A percentile compares a stretch with the other conserved stretches of the same genome.
phyloP scores from a whole-genome alignment of 129 eudicot genomes.

The Flaveria ramosissima region DNA sequence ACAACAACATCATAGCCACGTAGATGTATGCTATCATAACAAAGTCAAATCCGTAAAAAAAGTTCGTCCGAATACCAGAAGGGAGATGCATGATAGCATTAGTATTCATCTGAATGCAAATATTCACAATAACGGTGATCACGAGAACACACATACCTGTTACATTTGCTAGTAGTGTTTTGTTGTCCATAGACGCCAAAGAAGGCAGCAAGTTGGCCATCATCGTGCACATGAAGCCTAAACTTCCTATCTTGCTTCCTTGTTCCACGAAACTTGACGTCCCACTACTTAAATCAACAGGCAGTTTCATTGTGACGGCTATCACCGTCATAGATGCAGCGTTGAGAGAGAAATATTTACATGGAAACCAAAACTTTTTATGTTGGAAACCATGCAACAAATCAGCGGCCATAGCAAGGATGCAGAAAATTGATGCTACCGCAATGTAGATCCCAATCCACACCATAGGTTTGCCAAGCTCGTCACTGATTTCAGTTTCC shows the following conservation, averaged over 20 bases:
- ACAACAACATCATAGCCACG: not conserved
- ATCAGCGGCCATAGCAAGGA: slow-evolving; percentile 44
- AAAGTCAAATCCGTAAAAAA: too few species aligned
- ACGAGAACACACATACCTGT: slow-evolving; percentile 42
- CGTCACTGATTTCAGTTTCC: not conserved
- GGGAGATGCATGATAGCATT: not conserved
- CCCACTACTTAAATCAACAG: slow-evolving; percentile 34
- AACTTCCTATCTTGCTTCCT: slow-evolving; percentile 31
- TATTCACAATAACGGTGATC: slow-evolving; percentile 35
- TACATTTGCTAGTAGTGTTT: slow-evolving; percentile 27
- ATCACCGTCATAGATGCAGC: slow-evolving; percentile 43
- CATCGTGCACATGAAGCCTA: slow-evolving; percentile 32
- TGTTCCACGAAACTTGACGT: slow-evolving; percentile 21
- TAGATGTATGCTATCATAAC: not conserved
- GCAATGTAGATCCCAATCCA: slow-evolving; percentile 52
- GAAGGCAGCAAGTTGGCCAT: slow-evolving; percentile 45
- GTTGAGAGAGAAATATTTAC: slow-evolving; percentile 41
- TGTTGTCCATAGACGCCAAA: slow-evolving; percentile 37
- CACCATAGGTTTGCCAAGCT: slow-evolving; percentile 29
- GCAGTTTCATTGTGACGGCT: slow-evolving; percentile 44
- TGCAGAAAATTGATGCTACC: slow-evolving; percentile 39
- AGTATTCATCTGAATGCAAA: slow-evolving; percentile 28
- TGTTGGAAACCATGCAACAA: slow-evolving; percentile 28
- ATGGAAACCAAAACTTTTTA: slow-evolving; percentile 45
- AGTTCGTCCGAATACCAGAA: too few species aligned